These are phyloP conservation scores for Globisporangium abappressorium DNA, from an alignment of 352 stramenopile genomes.

Conservation along the genomic window DNA sequence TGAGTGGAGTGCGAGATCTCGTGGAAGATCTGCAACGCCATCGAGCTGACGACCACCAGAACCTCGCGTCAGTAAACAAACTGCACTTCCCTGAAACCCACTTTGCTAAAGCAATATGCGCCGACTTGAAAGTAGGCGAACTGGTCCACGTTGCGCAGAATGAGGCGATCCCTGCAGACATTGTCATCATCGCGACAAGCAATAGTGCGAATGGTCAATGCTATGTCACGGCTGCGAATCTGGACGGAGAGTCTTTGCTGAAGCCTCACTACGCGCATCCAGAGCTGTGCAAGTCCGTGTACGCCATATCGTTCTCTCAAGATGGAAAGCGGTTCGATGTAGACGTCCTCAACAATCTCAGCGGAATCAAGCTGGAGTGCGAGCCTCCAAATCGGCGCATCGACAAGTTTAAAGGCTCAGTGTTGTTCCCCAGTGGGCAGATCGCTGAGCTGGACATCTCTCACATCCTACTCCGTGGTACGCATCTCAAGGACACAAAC, in stretches of 20 bases:
- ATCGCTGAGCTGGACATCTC: slow-evolving; percentile 52
- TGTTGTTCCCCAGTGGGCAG: slow-evolving; percentile 26
- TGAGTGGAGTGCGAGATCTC: slow-evolving; percentile 74
- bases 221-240: slow-evolving; percentile 84
- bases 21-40: slow-evolving; percentile 84
- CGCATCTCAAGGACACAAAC: slow-evolving; percentile 66
- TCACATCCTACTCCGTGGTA: slow-evolving; percentile 72
- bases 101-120: slow-evolving; percentile 29
- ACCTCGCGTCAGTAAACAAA: slow-evolving; percentile 33
- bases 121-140: slow-evolving; percentile 72
- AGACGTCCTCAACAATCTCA: slow-evolving; percentile 17
- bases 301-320: slow-evolving; percentile 21
- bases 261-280: slow-evolving; percentile 70
- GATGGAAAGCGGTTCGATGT: slow-evolving; percentile 26
- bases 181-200: slow-evolving; percentile 61
- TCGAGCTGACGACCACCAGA: slow-evolving; percentile 63
- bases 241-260: slow-evolving; percentile 88
- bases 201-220: slow-evolving; percentile 48
- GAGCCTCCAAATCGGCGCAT: slow-evolving; percentile 58
- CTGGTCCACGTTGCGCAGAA: slow-evolving; percentile 75
- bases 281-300: slow-evolving; percentile 26
- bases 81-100: slow-evolving; percentile 18
- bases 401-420: slow-evolving; percentile 79
- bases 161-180: slow-evolving; percentile 68
- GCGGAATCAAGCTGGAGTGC: slow-evolving; percentile 28